phyloP scores from a whole-genome alignment of 257 asterid species.

The Nicotiana tomentosiformis region DNA sequence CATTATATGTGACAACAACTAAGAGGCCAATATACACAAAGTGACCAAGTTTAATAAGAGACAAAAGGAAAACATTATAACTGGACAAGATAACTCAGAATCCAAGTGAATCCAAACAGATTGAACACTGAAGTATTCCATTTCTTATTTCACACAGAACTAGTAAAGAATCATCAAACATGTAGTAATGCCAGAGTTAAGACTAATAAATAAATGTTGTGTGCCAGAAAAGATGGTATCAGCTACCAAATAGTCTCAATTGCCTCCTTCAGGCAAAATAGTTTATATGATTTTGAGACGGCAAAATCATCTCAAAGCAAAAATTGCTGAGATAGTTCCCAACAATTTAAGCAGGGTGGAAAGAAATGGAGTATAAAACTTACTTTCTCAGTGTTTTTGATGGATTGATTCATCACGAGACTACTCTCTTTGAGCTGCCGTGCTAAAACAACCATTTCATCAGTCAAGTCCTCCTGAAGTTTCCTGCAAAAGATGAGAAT shows the following conservation, averaged over 20 bases:
- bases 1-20: neutral
- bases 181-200: neutral
- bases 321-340: neutral
- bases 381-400: conserved; percentile 78
- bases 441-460: conserved; percentile 89
- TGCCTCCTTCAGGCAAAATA: neutral
- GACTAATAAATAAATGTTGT: neutral
- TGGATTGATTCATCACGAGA: conserved; percentile 76
- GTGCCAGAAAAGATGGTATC: neutral
- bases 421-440: conserved; percentile 87
- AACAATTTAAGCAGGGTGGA: neutral
- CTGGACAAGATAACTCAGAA: neutral
- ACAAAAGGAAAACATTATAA: neutral
- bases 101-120: neutral
- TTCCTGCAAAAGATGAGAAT: conserved; percentile 40
- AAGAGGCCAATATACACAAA: neutral
- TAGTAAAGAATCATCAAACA: neutral
- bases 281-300: neutral
- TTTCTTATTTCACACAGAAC: neutral
- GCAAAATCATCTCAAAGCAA: neutral
- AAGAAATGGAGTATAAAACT: conserved; percentile 11
- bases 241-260: neutral
- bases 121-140: neutral
- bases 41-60: neutral
- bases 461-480: conserved; percentile 87